These are phyloP conservation scores for Houttuynia cordata DNA, from an alignment of 164 flowering plant genomes.

Conservation along the genomic window DNA sequence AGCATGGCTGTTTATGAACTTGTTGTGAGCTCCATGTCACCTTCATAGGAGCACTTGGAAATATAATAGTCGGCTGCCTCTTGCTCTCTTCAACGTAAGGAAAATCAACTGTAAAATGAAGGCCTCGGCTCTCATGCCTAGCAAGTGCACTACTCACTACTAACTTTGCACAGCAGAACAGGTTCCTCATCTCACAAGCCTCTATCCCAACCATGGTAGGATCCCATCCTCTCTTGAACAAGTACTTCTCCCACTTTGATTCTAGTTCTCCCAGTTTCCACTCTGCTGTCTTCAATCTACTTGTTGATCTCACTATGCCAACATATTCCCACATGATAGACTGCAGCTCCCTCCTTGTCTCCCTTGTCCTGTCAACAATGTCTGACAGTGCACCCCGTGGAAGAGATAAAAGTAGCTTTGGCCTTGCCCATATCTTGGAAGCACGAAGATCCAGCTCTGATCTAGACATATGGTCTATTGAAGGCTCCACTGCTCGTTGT, in stretches of 20 bases:
- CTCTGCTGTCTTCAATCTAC: slow-evolving; percentile 57
- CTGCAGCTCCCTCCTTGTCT: slow-evolving; percentile 56
- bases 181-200: slow-evolving; percentile 91
- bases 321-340: slow-evolving; percentile 84
- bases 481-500: slow-evolving; percentile 75
- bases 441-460: slow-evolving; percentile 19
- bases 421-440: slow-evolving; percentile 45
- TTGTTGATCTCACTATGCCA: slow-evolving; percentile 82
- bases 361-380: slow-evolving; percentile 32
- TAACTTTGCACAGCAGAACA: slow-evolving; percentile 83
- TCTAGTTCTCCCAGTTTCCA: slow-evolving; percentile 57
- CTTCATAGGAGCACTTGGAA: slow-evolving; percentile 44
- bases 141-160: slow-evolving; percentile 88
- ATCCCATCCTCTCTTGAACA: slow-evolving; percentile 72
- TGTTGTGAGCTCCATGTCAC: slow-evolving; percentile 81
- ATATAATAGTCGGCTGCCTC: slow-evolving; percentile 77
- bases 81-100: slow-evolving; percentile 77
- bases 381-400: slow-evolving; percentile 20
- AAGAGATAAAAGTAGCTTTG: slow-evolving; percentile 44
- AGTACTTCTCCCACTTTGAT: slow-evolving; percentile 63
- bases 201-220: slow-evolving; percentile 77
- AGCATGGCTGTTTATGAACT: slow-evolving; percentile 33
- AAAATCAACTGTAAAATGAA: slow-evolving; percentile 80
- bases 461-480: slow-evolving; percentile 51
- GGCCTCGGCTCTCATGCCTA: slow-evolving; percentile 94